Evolutionary conservation across 495 filamentous ascomycete genomes (phyloP).

Genomic region (Penicillium angulare): DNA sequence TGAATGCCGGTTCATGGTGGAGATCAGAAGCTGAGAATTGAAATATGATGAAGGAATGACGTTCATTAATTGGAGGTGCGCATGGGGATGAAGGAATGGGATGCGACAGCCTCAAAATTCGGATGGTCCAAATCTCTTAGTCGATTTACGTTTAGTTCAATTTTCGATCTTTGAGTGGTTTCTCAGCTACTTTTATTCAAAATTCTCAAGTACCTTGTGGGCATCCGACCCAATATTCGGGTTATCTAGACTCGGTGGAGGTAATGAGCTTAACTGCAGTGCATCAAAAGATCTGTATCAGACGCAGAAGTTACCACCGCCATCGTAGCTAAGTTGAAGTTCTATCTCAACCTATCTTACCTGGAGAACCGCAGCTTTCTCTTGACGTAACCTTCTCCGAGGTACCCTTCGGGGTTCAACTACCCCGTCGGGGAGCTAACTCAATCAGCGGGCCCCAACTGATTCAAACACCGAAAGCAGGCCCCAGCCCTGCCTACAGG

Average conservation of each 20-base stretch:
- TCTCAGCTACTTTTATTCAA: constrained; percentile 22
- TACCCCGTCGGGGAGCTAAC: background rate
- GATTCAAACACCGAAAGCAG: background rate
- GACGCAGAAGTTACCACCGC: background rate
- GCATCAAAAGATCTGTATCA: constrained; percentile 1
- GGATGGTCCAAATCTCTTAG: background rate
- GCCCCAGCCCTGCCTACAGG: background rate
- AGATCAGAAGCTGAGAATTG: too few relatives aligned
- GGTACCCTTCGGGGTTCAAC: background rate
- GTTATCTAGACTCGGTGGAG: constrained; percentile 9
- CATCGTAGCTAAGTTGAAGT: background rate
- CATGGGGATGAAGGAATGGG: background rate
- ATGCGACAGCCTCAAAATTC: background rate
- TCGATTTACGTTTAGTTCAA: background rate
- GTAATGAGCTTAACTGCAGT: constrained; percentile 10
- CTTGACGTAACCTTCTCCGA: constrained; percentile 1
- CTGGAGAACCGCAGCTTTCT: background rate
- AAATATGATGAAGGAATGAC: background rate
- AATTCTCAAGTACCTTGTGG: constrained; percentile 26
- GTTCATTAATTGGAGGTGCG: background rate
- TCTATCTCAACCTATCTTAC: background rate
- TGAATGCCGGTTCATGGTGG: too few relatives aligned
- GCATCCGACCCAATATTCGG: constrained; percentile 20
- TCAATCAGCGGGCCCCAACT: background rate
- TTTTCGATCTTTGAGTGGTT: constrained; percentile 3